Evolutionary conservation across 768 basidiomycete species (phyloP).

Genomic region (Roridomyces roridus): DNA sequence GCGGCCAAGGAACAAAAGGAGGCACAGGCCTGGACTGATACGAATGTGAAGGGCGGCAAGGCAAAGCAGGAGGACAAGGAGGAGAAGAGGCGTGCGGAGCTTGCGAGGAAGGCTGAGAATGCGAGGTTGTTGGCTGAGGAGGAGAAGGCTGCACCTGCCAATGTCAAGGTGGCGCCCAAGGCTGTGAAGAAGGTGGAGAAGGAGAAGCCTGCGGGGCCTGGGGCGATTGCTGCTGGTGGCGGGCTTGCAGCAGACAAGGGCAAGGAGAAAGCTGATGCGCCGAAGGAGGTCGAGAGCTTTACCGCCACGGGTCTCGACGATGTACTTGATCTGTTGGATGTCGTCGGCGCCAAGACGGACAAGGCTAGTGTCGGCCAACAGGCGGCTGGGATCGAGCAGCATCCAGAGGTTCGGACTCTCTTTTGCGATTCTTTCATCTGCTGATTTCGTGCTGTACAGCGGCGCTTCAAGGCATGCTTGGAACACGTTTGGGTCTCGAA

Average conservation of each 20-base stretch:
- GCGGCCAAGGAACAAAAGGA: constrained; percentile 78
- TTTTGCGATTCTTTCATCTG: constrained; percentile 12
- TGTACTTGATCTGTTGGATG: constrained; percentile 85
- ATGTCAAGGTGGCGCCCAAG: constrained; percentile 70
- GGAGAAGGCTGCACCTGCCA: constrained; percentile 65
- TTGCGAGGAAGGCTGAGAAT: constrained; percentile 70
- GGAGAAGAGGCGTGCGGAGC: constrained; percentile 79
- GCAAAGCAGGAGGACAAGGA: constrained; percentile 73
- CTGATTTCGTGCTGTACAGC: constrained; percentile 46
- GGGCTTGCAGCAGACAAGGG: constrained; percentile 38
- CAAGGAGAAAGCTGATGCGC: constrained; percentile 37
- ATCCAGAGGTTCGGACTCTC: constrained; percentile 78
- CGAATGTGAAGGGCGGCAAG: constrained; percentile 66
- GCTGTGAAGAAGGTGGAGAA: constrained; percentile 62
- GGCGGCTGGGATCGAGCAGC: constrained; percentile 85
- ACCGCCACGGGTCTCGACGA: constrained; percentile 90
- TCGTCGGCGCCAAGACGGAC: constrained; percentile 92
- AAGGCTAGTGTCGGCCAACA: constrained; percentile 90
- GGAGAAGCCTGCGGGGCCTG: constrained; percentile 81
- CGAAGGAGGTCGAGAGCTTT: constrained; percentile 66
- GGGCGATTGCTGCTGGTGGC: constrained; percentile 81
- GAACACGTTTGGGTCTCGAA: constrained; percentile 1
- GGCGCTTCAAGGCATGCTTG: constrained; percentile 80
- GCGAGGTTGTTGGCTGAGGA: constrained; percentile 45
- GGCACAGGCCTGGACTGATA: constrained; percentile 69